Conservation (phyloP, 352 stramenopile genomes). For the Stramenopiles sp. region DNA sequence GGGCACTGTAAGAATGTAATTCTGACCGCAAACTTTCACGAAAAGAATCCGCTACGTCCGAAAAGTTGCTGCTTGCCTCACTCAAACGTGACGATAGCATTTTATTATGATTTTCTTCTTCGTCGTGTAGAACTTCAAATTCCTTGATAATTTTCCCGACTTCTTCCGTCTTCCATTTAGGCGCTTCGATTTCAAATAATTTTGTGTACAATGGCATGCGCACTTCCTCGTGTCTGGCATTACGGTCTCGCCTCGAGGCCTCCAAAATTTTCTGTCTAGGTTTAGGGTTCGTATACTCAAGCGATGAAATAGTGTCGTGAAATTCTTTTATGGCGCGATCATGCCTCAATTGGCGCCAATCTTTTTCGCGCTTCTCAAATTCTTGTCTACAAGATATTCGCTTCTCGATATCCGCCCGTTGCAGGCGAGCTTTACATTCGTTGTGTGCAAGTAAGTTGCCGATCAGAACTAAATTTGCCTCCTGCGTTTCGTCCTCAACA, state of each 20-base stretch:
- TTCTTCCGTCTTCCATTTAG: conserved; percentile 29
- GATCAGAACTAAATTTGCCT: conserved; percentile 55
- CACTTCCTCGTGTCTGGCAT: conserved; percentile 32
- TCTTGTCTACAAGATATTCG: conserved; percentile 34
- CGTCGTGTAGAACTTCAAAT: conserved; percentile 34
- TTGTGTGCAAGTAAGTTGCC: conserved; percentile 48
- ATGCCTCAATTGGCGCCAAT: conserved; percentile 51
- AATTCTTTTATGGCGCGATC: conserved; percentile 43
- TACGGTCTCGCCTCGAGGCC: conserved; percentile 36
- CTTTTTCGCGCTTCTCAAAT: conserved; percentile 39
- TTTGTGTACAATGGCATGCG: conserved; percentile 34
- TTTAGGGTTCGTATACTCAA: conserved; percentile 42
- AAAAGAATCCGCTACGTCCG: conserved; percentile 16
- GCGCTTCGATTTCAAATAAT: conserved; percentile 28
- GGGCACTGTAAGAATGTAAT: conserved; percentile 29
- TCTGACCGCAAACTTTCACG: conserved; percentile 28
- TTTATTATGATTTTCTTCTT: conserved; percentile 43
- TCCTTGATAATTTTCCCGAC: conserved; percentile 30
- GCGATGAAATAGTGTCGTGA: conserved; percentile 34
- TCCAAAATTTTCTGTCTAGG: conserved; percentile 36
- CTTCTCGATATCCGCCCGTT: conserved; percentile 41
- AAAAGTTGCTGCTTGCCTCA: conserved; percentile 29
- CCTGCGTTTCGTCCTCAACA: conserved; percentile 43
- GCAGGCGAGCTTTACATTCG: conserved; percentile 41
- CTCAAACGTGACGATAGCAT: conserved; percentile 36